Evolutionary conservation across 2,329 filamentous ascomycete genomes (phyloP).

Genomic region (Ceratocystis ficicola): DNA sequence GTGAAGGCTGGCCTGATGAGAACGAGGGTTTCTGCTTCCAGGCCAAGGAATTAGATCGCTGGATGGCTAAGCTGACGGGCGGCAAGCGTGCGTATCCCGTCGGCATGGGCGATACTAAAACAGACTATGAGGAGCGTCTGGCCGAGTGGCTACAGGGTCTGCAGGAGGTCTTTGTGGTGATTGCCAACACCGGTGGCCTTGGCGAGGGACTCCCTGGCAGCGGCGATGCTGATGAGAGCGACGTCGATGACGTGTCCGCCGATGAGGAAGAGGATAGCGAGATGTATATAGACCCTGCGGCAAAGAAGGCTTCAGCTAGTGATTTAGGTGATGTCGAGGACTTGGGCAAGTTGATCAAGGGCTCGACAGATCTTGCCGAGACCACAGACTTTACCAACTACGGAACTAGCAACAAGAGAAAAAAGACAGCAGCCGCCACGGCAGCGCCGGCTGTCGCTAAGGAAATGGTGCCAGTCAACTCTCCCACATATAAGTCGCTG

Average conservation of each 20-base stretch:
- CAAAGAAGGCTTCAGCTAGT: slow-evolving; percentile 31
- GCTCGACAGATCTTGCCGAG: slow-evolving; percentile 26
- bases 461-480: slow-evolving; percentile 87
- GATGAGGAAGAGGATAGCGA: slow-evolving; percentile 42
- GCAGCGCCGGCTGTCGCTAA: slow-evolving; percentile 45
- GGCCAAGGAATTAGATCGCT: slow-evolving; percentile 78
- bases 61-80: slow-evolving; percentile 90
- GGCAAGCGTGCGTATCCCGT: slow-evolving; percentile 79
- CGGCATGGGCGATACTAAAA: slow-evolving; percentile 75
- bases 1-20: slow-evolving; percentile 83
- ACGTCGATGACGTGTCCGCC: slow-evolving; percentile 56
- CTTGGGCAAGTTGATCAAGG: slow-evolving; percentile 53
- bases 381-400: slow-evolving; percentile 74
- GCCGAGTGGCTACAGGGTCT: slow-evolving; percentile 69
- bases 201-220: slow-evolving; percentile 62
- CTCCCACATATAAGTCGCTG: slow-evolving; percentile 75
- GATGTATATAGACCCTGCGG: slow-evolving; percentile 33
- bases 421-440: slow-evolving; percentile 28
- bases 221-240: slow-evolving; percentile 74
- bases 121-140: slow-evolving; percentile 54
- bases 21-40: slow-evolving; percentile 87
- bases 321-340: slow-evolving; percentile 73
- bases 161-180: slow-evolving; percentile 54
- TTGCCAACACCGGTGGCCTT: slow-evolving; percentile 46
- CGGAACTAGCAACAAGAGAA: slow-evolving; percentile 30